Conservation (phyloP, 140 eudicot genomes). For the Senecio squalidus region DNA sequence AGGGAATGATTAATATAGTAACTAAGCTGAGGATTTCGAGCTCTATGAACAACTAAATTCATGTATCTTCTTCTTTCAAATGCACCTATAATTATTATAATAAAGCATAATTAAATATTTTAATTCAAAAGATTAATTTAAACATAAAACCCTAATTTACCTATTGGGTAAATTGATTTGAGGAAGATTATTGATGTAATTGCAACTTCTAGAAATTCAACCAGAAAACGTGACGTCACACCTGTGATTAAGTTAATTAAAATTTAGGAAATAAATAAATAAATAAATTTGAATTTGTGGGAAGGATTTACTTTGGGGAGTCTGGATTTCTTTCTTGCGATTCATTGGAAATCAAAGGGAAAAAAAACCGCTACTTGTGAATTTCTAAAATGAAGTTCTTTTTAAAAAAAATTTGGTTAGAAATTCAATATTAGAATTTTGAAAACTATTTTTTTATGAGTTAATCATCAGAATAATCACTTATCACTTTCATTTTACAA, state of each 20-base stretch:
- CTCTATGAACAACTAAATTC: conserved; percentile 85
- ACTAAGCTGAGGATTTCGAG: conserved; percentile 73
- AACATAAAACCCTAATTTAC: conserved; percentile 27
- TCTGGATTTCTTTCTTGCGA: too few relatives aligned
- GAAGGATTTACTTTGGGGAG: too few relatives aligned
- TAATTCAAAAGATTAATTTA: not conserved
- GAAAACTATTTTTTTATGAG: too few relatives aligned
- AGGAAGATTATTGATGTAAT: conserved; percentile 76
- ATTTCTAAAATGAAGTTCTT: too few relatives aligned
- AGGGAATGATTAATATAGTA: conserved; percentile 63
- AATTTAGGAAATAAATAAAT: too few relatives aligned
- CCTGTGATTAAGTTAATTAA: conserved; percentile 33
- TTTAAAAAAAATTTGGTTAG: too few relatives aligned
- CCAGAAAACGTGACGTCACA: conserved; percentile 45
- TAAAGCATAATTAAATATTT: not conserved
- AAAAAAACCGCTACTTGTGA: too few relatives aligned
- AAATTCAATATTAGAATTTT: too few relatives aligned
- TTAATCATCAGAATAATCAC: too few relatives aligned
- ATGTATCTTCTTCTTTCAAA: conserved; percentile 78
- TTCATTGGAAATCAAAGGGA: too few relatives aligned
- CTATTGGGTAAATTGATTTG: conserved; percentile 80
- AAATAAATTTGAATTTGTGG: not conserved
- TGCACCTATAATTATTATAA: conserved; percentile 45
- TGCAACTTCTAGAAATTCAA: conserved; percentile 77
- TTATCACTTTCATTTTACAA: too few relatives aligned